phyloP scores from a whole-genome alignment of 176 grass and related monocot genomes.

The Sorghum bicolor region Sorghum_bicolor_NCBIv3 NC_012879.2:7440001-7440500 shows the following conservation, averaged over 20 bases:
- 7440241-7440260: slow-evolving; percentile 74
- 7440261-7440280: slow-evolving; percentile 59
- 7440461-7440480: slow-evolving; percentile 42
- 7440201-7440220: slow-evolving; percentile 52
- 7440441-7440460: slow-evolving; percentile 56
- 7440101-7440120: slow-evolving; percentile 59
- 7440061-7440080: background rate
- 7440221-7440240: slow-evolving; percentile 81
- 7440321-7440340: slow-evolving; percentile 69
- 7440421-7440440: slow-evolving; percentile 83
- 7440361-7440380: slow-evolving; percentile 68
- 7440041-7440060: background rate
- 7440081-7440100: background rate
- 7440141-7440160: slow-evolving; percentile 51
- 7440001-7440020: background rate
- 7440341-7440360: slow-evolving; percentile 74
- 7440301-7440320: slow-evolving; percentile 74
- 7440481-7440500: background rate
- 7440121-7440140: slow-evolving; percentile 58
- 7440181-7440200: slow-evolving; percentile 59
- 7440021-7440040: background rate
- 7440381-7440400: slow-evolving; percentile 53
- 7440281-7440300: slow-evolving; percentile 62
- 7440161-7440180: slow-evolving; percentile 55
- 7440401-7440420: slow-evolving; percentile 62